Base-by-base conservation (phyloP, 495 filamentous ascomycete species). In the Penicillium malachiteum region DNA sequence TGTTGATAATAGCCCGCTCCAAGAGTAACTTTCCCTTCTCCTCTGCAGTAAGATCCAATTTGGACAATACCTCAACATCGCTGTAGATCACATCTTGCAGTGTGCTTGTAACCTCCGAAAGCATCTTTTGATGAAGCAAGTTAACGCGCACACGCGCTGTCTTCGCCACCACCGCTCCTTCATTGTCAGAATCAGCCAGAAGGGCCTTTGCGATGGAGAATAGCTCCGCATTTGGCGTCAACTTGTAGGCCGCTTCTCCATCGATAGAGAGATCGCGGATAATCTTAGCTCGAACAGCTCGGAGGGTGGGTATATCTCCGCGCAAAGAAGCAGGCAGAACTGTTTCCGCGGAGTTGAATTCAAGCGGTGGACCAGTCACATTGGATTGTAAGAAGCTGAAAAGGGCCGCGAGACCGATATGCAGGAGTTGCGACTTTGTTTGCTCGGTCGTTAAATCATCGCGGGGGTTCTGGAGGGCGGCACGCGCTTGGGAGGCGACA, bases 381-480 rank as follows among this genome's bases (percentile, higher is more conserved):
- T 91, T 97, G 1, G 86, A 85, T 60, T 97, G 94, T 17, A 97
- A 69, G 68, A 97, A 97, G n/a, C 84, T 82, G 63, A 89, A 81
- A 17, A 97, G 76, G 0, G 91, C 86, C 1, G 87, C 86, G 13
- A 87, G 72, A 16, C 84, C 91, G 42, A 94, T 71, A 18, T 80
- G 69, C 43, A 87, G 69, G 32, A 85, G 34, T 46, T 75, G 75
- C 7, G 73, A 78, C 46, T 67, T 64, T 49, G 61, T 67, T 61
- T 73, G 68, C 51, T 69, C 63, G 8, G 52, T 5, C 7, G 66
- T 69, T 33, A 69, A 49, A 16, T 58, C 73, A 42, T 70, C 63
- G 43, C 18, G 45, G 0, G 52, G 49, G 31, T 62, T 43, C 44
- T 69, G 54, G 4, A 69, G 60, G 17, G 59, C 52, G 5, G 66